Evolutionary conservation across 2,329 filamentous ascomycete species (phyloP), one percentile per base, ranked within the genome.

Genomic region (Colletotrichum sp.): DNA sequence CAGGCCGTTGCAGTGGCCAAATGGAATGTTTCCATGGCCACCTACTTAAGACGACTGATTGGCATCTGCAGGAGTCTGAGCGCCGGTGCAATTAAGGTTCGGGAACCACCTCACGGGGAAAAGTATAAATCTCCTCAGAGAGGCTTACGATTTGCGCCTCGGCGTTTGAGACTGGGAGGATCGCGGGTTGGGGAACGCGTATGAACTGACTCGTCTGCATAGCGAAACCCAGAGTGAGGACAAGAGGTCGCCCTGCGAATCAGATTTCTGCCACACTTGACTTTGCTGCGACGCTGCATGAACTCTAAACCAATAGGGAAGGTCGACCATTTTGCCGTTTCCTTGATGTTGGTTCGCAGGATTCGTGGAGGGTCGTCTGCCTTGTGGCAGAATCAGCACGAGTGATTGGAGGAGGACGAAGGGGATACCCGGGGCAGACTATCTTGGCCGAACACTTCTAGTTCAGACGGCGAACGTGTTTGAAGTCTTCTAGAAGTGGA

Each of bases 201-300:
- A 7, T 52, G n/a, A 9, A 9, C 73, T 76, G 70, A 76, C 73
- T 76, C 73, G 73, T 30, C n/a, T 12, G 8, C n/a, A 30, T 21
- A 24, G 15, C 21, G 12, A 21, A 26, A 32, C 55, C 18, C 18
- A 18, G 32, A 26, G 67, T 12, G 24, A 13, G 15, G 68, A 59
- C 8, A 26, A 26, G n/a, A 15, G 32, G 16, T 26, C 10, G 52
- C 21, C 16, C 16, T n/a, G 57, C 57, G 34, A 49, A 21, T 49
- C 63, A 57, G 16, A 28, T 10, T 24, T n/a, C n/a, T 32, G n/a
- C 62, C 24, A 32, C 8, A 3, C 26, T n/a, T 0, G 15, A 18
- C 39, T 72, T 44, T 15, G 36, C 24, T 49, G 26, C 44, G 21
- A 60, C 44, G 18, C 21, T 49, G 49, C 65, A 49, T 55, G 24